Percentiles rank a stretch among this genome's conserved stretches.
These are phyloP conservation scores for Gloeostereum incarnatum DNA, from an alignment of 768 basidiomycete species.

Conservation along the genomic window DNA sequence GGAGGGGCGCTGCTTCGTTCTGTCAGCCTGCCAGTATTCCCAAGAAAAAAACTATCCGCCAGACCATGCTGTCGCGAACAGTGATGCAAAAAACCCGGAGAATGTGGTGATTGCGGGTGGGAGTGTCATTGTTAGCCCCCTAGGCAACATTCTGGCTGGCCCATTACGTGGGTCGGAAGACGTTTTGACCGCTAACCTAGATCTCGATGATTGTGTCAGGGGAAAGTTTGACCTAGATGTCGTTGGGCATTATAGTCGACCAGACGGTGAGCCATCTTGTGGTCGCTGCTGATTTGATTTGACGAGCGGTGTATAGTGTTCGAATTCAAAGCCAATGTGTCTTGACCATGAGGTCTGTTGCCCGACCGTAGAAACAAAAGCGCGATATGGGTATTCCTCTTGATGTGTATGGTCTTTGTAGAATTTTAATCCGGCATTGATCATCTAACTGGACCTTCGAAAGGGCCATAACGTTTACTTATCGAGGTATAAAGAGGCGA, in stretches of 20 bases:
- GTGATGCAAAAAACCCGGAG: constrained; percentile 25
- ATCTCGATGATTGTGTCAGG: constrained; percentile 45
- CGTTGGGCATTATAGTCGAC: constrained; percentile 52
- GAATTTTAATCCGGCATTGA: too few relatives aligned
- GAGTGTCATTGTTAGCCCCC: constrained; percentile 48
- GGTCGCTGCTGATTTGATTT: too few relatives aligned
- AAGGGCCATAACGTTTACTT: too few relatives aligned
- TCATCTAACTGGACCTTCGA: too few relatives aligned
- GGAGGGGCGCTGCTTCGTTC: constrained; percentile 63
- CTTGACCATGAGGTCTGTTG: not conserved
- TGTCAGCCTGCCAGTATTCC: constrained; percentile 53
- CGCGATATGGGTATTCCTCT: not conserved
- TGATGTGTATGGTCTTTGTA: too few relatives aligned
- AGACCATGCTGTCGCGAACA: constrained; percentile 32
- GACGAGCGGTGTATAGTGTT: constrained; percentile 14
- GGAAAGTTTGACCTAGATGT: constrained; percentile 58
- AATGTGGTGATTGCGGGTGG: constrained; percentile 55
- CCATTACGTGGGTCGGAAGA: constrained; percentile 45
- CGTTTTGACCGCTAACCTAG: constrained; percentile 45
- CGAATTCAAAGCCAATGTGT: constrained; percentile 10
- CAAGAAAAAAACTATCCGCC: constrained; percentile 44
- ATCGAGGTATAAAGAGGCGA: too few relatives aligned
- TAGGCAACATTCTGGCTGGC: constrained; percentile 50
- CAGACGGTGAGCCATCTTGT: too few relatives aligned
- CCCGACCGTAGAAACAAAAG: not conserved